Percentiles rank a stretch among this genome's conserved stretches.
Conservation (phyloP, 805 yeast genomes). For the Starmerella stigmatis region DNA sequence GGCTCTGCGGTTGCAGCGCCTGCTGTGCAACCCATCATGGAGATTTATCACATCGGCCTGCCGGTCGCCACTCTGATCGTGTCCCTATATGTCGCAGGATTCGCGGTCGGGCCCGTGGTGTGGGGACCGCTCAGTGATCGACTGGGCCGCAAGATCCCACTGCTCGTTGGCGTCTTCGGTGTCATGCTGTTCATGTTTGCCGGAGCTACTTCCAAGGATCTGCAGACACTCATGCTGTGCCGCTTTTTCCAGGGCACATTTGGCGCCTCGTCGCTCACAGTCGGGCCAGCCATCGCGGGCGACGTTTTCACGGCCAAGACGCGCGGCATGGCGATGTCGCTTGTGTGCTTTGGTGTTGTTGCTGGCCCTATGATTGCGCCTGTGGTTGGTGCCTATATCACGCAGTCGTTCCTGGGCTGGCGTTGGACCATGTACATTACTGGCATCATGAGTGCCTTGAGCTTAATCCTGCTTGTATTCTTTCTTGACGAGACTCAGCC, state of each 20-base stretch:
- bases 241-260: constrained; percentile 72
- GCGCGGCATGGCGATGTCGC: constrained; percentile 66
- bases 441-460: constrained; percentile 47
- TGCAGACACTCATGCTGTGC: constrained; percentile 59
- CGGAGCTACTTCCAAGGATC: constrained; percentile 63
- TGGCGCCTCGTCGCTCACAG: constrained; percentile 79
- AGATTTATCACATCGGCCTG: constrained; percentile 46
- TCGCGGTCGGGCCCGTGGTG: constrained; percentile 81
- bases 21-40: constrained; percentile 41
- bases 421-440: constrained; percentile 70
- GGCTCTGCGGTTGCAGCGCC: constrained; percentile 79
- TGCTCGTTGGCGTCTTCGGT: constrained; percentile 47
- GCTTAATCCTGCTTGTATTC: constrained; percentile 35
- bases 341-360: constrained; percentile 60
- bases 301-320: constrained; percentile 57
- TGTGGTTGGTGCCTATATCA: constrained; percentile 60
- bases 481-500: constrained; percentile 60
- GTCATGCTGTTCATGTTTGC: constrained; percentile 57
- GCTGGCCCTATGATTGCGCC: constrained; percentile 76
- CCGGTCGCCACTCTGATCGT: constrained; percentile 68
- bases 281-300: constrained; percentile 77
- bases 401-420: constrained; percentile 59
- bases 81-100: constrained; percentile 80
- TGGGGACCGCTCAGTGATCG: constrained; percentile 87
- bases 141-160: constrained; percentile 56